Evolutionary conservation across 148 eudicot genomes (phyloP).

Genomic region (Persicaria tinctoria): DNA sequence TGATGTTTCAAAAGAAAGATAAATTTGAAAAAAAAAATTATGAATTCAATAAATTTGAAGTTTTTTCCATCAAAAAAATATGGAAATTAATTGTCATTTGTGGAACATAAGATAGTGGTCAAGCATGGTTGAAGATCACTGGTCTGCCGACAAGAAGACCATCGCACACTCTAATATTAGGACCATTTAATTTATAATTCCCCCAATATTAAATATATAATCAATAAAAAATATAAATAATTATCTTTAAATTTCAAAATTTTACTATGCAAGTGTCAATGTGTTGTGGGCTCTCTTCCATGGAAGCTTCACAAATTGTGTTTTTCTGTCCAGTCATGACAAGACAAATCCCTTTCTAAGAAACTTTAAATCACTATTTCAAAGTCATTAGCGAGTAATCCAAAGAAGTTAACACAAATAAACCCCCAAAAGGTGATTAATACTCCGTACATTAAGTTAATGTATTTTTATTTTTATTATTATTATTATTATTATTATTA

Average conservation of each 20-base stretch:
- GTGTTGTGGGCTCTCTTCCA: not conserved
- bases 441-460: not conserved
- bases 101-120: not conserved
- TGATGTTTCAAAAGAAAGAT: not conserved
- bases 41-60: not conserved
- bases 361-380: not conserved
- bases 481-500: not conserved
- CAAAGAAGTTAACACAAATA: not conserved
- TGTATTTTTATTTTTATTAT: no score
- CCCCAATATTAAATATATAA: not conserved
- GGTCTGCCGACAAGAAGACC: conserved; percentile 8
- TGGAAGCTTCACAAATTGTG: not conserved
- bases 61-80: no score
- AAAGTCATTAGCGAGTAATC: not conserved
- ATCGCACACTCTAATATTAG: not conserved
- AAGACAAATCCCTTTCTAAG: not conserved
- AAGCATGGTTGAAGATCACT: not conserved
- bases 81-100: not conserved
- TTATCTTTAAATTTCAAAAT: not conserved
- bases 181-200: not conserved
- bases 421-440: not conserved
- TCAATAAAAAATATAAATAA: not conserved
- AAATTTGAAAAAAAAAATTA: not conserved
- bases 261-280: not conserved
- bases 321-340: not conserved